Evolutionary conservation across 2,329 filamentous ascomycete species (phyloP), one percentile per base, ranked within the genome.

Genomic region (Orbilia quercus): DNA sequence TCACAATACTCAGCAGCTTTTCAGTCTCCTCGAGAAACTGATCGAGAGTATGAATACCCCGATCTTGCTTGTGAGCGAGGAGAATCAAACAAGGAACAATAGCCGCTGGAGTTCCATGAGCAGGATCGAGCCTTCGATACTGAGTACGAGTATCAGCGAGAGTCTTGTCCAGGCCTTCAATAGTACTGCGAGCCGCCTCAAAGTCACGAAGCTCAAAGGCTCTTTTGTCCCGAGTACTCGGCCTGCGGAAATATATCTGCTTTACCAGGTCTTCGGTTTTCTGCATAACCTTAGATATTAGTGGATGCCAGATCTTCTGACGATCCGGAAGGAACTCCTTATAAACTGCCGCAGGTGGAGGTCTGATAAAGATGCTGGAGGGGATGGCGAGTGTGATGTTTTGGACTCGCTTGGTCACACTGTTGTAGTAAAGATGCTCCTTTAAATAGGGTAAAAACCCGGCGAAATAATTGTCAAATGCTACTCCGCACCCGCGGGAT

Each of bases 11-110:
- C 31, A 3, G 9, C n/a, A 63, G 14, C 14, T n/a, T 42, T 14
- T 62, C 57, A 7, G 51, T 48, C 5, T 70, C 57, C 16, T 44
- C 16, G 1, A 70, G 16, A 36, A 70, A 63, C n/a, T 31, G 40
- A 40, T 28, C 31, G 3, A 63, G 20, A 5, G 18, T 22, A 7
- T 16, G 40, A 20, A 28, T 31, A 11, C 50, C 57, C 2, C 28
- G n/a, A 9, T 25, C 42, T 6, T 28, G 12, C 34, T 48, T 47
- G 20, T 31, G 25, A 31, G 20, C 44, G 4, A 70, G 2, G 22
- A 62, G 31, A 9, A 62, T 20, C n/a, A 23, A n/a, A n/a, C 34
- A 34, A 5, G 48, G 14, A 7, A 14, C 42, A n/a, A 16, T 25
- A 2, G 20, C 31, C 1, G 2, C 6, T 1, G 6, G 2, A 20